phyloP scores from a whole-genome alignment of 441 rosid species.

The Bruguiera hainesii region DNA sequence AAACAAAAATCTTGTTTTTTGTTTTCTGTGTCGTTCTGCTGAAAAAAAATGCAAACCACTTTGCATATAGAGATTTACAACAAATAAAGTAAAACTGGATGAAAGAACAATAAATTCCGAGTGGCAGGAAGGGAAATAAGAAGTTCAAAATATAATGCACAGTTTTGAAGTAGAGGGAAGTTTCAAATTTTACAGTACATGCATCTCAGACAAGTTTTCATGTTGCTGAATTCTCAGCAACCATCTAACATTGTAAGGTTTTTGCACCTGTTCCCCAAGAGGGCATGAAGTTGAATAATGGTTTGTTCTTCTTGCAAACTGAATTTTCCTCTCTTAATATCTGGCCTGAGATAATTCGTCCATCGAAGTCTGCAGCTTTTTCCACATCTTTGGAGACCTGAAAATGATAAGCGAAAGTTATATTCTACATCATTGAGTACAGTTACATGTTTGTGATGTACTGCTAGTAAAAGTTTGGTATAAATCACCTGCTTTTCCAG shows the following conservation, averaged over 20 bases:
- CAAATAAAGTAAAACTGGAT: conserved; percentile 17
- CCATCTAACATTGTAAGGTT: background rate
- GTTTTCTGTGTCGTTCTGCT: background rate
- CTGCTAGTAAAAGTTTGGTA: no score
- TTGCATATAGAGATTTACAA: conserved; percentile 11
- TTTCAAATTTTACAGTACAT: background rate
- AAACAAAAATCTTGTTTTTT: background rate
- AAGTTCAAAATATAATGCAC: conserved; percentile 4
- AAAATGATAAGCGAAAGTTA: conserved; percentile 1
- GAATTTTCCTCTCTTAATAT: conserved; percentile 94
- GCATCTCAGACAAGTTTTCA: background rate
- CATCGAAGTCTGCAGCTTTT: conserved; percentile 98
- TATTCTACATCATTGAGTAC: background rate
- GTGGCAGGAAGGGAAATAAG: conserved; percentile 14
- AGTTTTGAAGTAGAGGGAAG: background rate
- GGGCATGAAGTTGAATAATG: conserved; percentile 98
- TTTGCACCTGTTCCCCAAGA: conserved; percentile 85
- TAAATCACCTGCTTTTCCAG: conserved; percentile 75
- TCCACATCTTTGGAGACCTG: conserved; percentile 97
- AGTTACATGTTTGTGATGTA: no score
- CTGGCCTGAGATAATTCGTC: conserved; percentile 97
- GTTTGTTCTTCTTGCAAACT: conserved; percentile 95
- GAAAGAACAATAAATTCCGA: conserved; percentile 20
- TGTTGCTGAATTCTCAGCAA: background rate
- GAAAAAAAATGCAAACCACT: conserved; percentile 4